Percentiles rank a stretch among this genome's conserved stretches.
These are phyloP conservation scores for Cocos nucifera DNA, from an alignment of 176 grass and related monocot species.

Conservation along the genomic window DNA sequence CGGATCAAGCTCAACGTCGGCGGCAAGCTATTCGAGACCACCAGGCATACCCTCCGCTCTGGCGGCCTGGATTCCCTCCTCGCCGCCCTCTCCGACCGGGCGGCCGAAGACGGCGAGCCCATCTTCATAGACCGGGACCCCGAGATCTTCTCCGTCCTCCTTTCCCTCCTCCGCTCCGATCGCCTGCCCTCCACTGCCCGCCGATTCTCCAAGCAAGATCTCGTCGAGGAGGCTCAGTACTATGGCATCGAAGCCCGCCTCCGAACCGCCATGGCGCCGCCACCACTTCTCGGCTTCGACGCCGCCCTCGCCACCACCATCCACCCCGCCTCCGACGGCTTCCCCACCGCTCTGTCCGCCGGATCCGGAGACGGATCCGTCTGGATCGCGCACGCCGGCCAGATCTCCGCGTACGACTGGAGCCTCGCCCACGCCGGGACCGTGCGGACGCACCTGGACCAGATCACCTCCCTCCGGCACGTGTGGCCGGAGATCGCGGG, in stretches of 20 bases:
- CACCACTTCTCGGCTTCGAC: slow-evolving; percentile 70
- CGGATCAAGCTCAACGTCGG: slow-evolving; percentile 58
- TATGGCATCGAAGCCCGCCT: slow-evolving; percentile 49
- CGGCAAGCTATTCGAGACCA: slow-evolving; percentile 49
- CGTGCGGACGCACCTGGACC: slow-evolving; percentile 64
- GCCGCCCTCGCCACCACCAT: slow-evolving; percentile 40
- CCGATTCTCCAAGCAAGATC: slow-evolving; percentile 27
- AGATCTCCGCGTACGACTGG: slow-evolving; percentile 51
- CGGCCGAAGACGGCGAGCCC: neutral
- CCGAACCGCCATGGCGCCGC: slow-evolving; percentile 47
- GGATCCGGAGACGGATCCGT: slow-evolving; percentile 50
- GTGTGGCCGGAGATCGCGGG: slow-evolving; percentile 36
- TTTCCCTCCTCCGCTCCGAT: slow-evolving; percentile 47
- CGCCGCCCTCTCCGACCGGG: slow-evolving; percentile 11
- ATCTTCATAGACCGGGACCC: slow-evolving; percentile 67
- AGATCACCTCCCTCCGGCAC: slow-evolving; percentile 43
- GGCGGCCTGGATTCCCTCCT: slow-evolving; percentile 27
- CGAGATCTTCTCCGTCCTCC: slow-evolving; percentile 44
- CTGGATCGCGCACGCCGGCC: slow-evolving; percentile 65
- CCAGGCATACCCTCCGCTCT: slow-evolving; percentile 33
- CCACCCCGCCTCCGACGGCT: slow-evolving; percentile 52
- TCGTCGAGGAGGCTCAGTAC: slow-evolving; percentile 58
- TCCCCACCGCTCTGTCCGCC: slow-evolving; percentile 51
- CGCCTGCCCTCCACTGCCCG: slow-evolving; percentile 16
- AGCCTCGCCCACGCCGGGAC: slow-evolving; percentile 38